Percentiles rank a stretch among this genome's conserved stretches.
These are phyloP conservation scores for Myxozyma udenii DNA, from an alignment of 805 yeast genomes.

Conservation along the genomic window DNA sequence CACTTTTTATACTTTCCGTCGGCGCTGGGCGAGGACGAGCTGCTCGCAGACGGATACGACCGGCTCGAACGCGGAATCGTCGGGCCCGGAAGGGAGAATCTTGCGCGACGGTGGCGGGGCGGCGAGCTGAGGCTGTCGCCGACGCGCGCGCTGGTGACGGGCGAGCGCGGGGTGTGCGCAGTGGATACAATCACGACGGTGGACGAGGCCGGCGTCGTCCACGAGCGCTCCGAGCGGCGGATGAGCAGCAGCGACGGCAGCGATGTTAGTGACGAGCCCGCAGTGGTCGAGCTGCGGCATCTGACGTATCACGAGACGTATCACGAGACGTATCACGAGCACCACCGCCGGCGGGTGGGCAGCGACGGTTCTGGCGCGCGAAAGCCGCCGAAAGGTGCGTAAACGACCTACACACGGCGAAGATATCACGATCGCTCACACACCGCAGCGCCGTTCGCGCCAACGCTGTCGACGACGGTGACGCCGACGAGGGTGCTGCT, in stretches of 20 bases:
- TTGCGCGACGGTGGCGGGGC: conserved; percentile 23
- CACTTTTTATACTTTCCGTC: conserved; percentile 24
- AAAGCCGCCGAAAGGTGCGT: background rate
- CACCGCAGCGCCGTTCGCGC: background rate
- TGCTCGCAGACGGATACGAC: conserved; percentile 25
- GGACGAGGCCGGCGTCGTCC: background rate
- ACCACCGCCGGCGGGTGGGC: too few species aligned
- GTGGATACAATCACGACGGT: background rate
- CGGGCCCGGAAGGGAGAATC: conserved; percentile 1
- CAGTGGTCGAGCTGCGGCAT: conserved; percentile 16
- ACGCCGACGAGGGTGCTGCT: conserved; percentile 22
- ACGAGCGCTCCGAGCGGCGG: background rate
- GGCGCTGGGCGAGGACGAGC: conserved; percentile 4
- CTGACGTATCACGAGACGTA: conserved; percentile 10
- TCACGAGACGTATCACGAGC: conserved; percentile 2
- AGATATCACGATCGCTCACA: background rate
- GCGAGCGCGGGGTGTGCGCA: background rate
- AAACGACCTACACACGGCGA: background rate
- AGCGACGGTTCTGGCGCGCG: too few species aligned
- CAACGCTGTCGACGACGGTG: conserved; percentile 3
- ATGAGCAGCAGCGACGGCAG: background rate
- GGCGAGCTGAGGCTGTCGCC: conserved; percentile 16
- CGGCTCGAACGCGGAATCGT: background rate
- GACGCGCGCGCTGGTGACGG: background rate
- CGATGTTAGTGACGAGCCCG: background rate